Conservation (phyloP, 108 stramenopile species). For the Cyclotella distinguenda region DNA sequence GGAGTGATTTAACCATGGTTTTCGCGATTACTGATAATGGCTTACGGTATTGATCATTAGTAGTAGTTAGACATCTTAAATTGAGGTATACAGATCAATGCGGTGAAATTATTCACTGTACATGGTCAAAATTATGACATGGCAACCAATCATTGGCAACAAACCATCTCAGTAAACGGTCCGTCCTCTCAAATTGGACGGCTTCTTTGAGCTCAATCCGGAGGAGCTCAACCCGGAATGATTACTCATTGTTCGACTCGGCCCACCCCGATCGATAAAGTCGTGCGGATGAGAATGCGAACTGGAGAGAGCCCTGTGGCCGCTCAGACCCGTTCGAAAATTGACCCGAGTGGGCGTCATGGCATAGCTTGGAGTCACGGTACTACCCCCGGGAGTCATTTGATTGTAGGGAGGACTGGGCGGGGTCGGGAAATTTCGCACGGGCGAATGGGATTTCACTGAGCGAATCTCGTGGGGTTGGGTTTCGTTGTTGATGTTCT, state of each 20-base stretch:
- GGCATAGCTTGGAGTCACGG: conserved; percentile 19
- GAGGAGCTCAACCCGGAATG: conserved; percentile 61
- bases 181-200: conserved; percentile 21
- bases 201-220: conserved; percentile 54
- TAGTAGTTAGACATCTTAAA: too few species aligned
- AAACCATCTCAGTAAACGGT: conserved; percentile 24
- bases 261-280: conserved; percentile 36
- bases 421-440: conserved; percentile 34
- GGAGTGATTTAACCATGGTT: too few species aligned
- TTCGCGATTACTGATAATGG: too few species aligned
- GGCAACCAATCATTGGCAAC: not conserved
- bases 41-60: too few species aligned
- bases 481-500: not conserved
- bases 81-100: too few species aligned
- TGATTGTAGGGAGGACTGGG: conserved; percentile 52
- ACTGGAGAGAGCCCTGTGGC: conserved; percentile 63
- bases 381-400: conserved; percentile 15
- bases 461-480: conserved; percentile 29
- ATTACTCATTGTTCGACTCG: conserved; percentile 60
- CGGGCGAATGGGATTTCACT: conserved; percentile 41
- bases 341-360: conserved; percentile 51
- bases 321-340: conserved; percentile 78
- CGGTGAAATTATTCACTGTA: conserved; percentile 5
- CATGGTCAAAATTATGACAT: not conserved
- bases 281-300: conserved; percentile 66